These are phyloP conservation scores for Papiliotrema laurentii DNA, from an alignment of 1,284 basidiomycete genomes.

Conservation along the genomic window DNA sequence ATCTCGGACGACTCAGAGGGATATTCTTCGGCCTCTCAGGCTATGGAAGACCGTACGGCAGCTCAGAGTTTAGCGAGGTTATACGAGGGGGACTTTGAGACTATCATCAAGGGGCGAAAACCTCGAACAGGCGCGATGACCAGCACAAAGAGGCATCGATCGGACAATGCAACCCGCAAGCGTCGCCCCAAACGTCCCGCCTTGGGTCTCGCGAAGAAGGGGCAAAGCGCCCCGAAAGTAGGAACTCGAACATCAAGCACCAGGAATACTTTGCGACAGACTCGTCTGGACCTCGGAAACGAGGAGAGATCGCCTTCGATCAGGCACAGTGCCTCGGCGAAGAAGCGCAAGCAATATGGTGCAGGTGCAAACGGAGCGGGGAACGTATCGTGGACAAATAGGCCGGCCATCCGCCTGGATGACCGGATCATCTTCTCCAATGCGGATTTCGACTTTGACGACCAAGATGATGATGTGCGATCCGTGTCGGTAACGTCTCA, in stretches of 20 bases:
- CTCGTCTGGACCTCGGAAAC: conserved; percentile 30
- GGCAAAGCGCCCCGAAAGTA: background rate
- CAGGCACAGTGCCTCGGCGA: background rate
- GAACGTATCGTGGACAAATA: background rate
- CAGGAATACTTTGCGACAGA: conserved; percentile 26
- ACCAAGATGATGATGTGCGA: conserved; percentile 7
- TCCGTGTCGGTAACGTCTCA: background rate
- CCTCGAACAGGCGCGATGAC: background rate
- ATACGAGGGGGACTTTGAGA: conserved; percentile 41
- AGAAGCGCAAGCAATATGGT: background rate
- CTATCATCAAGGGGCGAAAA: conserved; percentile 20
- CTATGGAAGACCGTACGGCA: conserved; percentile 30
- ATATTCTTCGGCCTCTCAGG: conserved; percentile 18
- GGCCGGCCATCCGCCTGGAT: conserved; percentile 38
- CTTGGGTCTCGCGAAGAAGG: conserved; percentile 17
- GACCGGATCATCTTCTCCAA: conserved; percentile 40
- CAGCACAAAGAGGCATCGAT: background rate
- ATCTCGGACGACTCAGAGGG: conserved; percentile 20
- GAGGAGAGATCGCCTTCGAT: conserved; percentile 11
- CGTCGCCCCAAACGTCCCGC: conserved; percentile 12
- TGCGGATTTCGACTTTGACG: conserved; percentile 38
- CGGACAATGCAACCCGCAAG: background rate
- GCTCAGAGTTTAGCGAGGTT: conserved; percentile 29
- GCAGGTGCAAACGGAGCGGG: background rate
- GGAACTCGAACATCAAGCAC: too few relatives aligned